phyloP scores from a whole-genome alignment of 1,139 yeast species.

The Geotrichum bryndzae region DNA sequence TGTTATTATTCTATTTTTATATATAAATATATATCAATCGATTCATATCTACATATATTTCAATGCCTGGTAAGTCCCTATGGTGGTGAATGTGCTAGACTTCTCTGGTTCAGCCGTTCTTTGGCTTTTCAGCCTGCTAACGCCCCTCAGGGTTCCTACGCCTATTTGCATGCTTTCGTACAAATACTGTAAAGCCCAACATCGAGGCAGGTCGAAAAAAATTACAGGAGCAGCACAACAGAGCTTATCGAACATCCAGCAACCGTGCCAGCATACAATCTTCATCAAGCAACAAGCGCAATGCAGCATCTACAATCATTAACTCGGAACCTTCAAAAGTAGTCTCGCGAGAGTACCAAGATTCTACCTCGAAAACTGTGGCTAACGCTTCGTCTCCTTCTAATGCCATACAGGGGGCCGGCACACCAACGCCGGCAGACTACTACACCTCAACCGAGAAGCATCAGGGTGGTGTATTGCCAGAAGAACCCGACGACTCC shows the following conservation, averaged over 20 bases:
- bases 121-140: background rate
- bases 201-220: background rate
- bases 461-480: background rate
- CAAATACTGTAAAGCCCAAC: background rate
- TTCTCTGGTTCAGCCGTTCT: background rate
- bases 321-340: background rate
- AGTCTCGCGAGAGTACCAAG: background rate
- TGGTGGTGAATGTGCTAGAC: background rate
- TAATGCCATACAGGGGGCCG: background rate
- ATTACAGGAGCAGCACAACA: background rate
- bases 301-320: background rate
- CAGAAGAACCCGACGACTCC: background rate
- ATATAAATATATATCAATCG: background rate
- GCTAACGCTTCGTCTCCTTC: background rate
- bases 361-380: background rate
- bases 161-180: background rate
- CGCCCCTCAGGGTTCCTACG: background rate
- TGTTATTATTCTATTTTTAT: too few species aligned
- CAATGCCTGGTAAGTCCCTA: background rate
- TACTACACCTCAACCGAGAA: background rate
- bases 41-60: too few species aligned
- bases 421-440: background rate
- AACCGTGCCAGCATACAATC: background rate
- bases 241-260: background rate
- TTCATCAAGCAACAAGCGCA: background rate